phyloP scores from a whole-genome alignment of 495 filamentous ascomycete genomes.

The Neurospora cerealis region DNA sequence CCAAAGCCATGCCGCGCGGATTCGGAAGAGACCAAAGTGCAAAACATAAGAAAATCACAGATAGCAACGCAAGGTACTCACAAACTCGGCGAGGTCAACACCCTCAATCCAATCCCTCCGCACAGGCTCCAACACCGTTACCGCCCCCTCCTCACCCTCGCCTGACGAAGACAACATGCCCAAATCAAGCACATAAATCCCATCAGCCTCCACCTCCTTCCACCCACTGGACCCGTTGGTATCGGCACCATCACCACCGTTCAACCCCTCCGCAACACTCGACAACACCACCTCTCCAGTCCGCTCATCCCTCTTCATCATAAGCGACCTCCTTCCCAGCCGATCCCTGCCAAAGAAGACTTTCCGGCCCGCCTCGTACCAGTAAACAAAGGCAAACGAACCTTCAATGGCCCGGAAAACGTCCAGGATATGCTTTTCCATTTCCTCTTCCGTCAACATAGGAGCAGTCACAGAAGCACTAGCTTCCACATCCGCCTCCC shows the following conservation, averaged over 20 bases:
- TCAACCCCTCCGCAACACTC: slow-evolving; percentile 56
- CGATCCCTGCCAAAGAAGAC: slow-evolving; percentile 79
- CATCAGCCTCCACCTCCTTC: slow-evolving; percentile 74
- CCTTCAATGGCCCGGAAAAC: slow-evolving; percentile 60
- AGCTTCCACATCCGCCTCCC: slow-evolving; percentile 25
- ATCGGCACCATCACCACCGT: neutral
- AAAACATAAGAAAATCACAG: neutral
- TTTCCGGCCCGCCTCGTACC: slow-evolving; percentile 47
- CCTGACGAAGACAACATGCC: neutral
- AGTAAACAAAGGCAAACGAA: slow-evolving; percentile 88
- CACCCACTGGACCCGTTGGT: slow-evolving; percentile 35
- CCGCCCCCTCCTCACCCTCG: too few relatives aligned
- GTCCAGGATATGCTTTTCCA: slow-evolving; percentile 32
- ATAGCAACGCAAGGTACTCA: slow-evolving; percentile 18
- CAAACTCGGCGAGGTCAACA: slow-evolving; percentile 21
- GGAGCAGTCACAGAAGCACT: slow-evolving; percentile 13
- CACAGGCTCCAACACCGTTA: neutral
- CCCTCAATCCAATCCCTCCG: slow-evolving; percentile 16
- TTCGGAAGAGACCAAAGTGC: neutral
- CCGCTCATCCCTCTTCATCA: slow-evolving; percentile 38
- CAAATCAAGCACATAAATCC: slow-evolving; percentile 58
- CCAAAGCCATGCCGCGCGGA: neutral
- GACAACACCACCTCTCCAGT: slow-evolving; percentile 51
- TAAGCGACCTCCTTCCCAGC: slow-evolving; percentile 74
- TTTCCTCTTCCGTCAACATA: neutral